Evolutionary conservation across 192 early-diverging fungal species (phyloP), one percentile per base, ranked within the genome.

Genomic region (Coemansia sp.): DNA sequence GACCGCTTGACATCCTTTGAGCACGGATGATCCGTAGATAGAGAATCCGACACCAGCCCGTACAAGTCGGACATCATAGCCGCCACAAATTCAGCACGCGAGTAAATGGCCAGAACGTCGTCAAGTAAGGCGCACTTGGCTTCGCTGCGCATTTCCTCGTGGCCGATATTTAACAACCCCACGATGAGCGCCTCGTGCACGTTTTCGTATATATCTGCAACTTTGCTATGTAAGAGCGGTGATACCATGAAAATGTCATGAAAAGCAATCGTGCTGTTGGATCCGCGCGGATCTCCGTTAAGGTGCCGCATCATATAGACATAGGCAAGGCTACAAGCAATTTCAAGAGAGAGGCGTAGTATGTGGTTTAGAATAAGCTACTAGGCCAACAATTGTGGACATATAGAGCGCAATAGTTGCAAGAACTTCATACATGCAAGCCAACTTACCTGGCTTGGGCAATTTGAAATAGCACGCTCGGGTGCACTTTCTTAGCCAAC

Each of bases 241-340:
- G 75, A 66, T 10, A 66, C 68, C 19, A 29, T 61, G 9, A 36
- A 42, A 31, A 82, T 31, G 38, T 66, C 72, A 4, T 44, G 27
- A 36, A 77, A 74, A 5, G 71, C 70, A 11, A 29, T 36, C 8
- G 58, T 34, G 4, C 71, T 12, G 46, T 74, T 76, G 2, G 58
- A 44, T 2, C 66, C 69, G 17, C 59, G 66, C n/a, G 80, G 58
- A 11, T 76, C 75, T 6, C 80, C 80, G 29, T 77, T 69, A 9
- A 77, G 58, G 44, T 74, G 80, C 3, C 80, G 70, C 80, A 82
- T 77, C 75, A 69, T 82, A 59, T 77, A 82, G 0, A 72, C 72
- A 14, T 82, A 82, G 1, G 80, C 74, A n/a, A 77, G 66, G 19
- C 67, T 69, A 63, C 70, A 63, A 36, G 31, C 25, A 19, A 19